Evolutionary conservation across 1,284 basidiomycete genomes (phyloP), one percentile per base, ranked within the genome.

Genomic region (Ceratobasidium sp.): DNA sequence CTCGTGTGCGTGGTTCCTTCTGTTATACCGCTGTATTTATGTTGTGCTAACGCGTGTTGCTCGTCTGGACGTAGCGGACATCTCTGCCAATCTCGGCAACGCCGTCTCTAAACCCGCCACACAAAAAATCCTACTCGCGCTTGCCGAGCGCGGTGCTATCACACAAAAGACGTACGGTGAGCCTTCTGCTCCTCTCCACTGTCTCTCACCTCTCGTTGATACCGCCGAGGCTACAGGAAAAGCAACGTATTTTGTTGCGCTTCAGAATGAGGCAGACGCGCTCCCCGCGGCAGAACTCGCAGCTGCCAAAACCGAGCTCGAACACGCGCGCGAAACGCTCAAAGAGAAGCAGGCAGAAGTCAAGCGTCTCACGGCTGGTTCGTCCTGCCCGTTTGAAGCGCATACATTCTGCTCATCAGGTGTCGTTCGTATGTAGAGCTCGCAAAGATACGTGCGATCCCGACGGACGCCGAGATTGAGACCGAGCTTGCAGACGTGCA

Each of bases 81-180:
- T 97, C 1, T 88, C 93, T 18, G 93, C 94, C 20, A 97, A 97
- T 84, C 86, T 97, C 55, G 96, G 96, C 83, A 93, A 93, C 73
- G 90, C 91, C 12, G 91, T 97, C 0, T 90, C 94, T 8, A 96
- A 96, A 83, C 85, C 94, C 0, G 88, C 91, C 8, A 91, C 92
- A 0, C 94, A 95, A 83, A 96, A 96, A 85, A 93, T 96, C 65
- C 88, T 96, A 16, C 86, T 89, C 0, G 85, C 90, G 0, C 88
- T 96, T 16, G 92, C 95, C 0, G 94, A 95, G 80, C 94, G 90
- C 82, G 92, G 92, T 14, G 88, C 90, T 60, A 86, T 95, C 23
- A 88, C 90, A 0, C 92, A 94, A 83, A 95, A 95, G 84, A 86
- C 87, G 55, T 95, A 94, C 75, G 95, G 95, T 93, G 82, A 77